A percentile compares a stretch with the other conserved stretches of the same genome.
These are phyloP conservation scores for Aspergillus texensis DNA, from an alignment of 2,329 filamentous ascomycete species.

Conservation along the genomic window DNA sequence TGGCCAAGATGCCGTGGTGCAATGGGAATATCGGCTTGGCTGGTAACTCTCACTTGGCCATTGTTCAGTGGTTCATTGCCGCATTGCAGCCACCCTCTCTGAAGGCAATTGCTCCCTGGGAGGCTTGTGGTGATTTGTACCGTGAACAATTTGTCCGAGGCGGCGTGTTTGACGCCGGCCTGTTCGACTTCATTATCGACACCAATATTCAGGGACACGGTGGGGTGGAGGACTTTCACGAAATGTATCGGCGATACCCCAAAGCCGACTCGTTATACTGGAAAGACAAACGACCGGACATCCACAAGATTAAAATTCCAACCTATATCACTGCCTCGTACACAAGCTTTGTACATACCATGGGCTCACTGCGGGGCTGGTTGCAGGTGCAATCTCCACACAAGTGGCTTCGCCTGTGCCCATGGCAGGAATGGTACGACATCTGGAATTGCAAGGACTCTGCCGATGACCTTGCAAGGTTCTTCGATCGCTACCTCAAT, in stretches of 20 bases:
- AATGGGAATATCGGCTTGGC: conserved; percentile 16
- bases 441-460: conserved; percentile 15
- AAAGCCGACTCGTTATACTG: background rate
- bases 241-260: conserved; percentile 8
- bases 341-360: conserved; percentile 16
- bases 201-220: conserved; percentile 10
- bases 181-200: conserved; percentile 13
- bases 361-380: conserved; percentile 17
- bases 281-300: conserved; percentile 9
- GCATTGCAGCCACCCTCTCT: background rate
- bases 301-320: background rate
- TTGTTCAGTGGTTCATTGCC: conserved; percentile 14
- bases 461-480: conserved; percentile 3
- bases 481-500: conserved; percentile 1
- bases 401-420: conserved; percentile 17
- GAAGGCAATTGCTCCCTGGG: conserved; percentile 1
- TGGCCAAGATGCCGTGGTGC: conserved; percentile 17
- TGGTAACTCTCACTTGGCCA: conserved; percentile 19
- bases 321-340: conserved; percentile 8
- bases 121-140: background rate
- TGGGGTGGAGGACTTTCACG: conserved; percentile 10
- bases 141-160: background rate
- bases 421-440: conserved; percentile 20
- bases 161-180: background rate
- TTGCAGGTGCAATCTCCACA: conserved; percentile 7